Evolutionary conservation across 345 rosid species (phyloP), one percentile per base, ranked within the genome.

Genomic region (Dipteronia sinensis): DNA sequence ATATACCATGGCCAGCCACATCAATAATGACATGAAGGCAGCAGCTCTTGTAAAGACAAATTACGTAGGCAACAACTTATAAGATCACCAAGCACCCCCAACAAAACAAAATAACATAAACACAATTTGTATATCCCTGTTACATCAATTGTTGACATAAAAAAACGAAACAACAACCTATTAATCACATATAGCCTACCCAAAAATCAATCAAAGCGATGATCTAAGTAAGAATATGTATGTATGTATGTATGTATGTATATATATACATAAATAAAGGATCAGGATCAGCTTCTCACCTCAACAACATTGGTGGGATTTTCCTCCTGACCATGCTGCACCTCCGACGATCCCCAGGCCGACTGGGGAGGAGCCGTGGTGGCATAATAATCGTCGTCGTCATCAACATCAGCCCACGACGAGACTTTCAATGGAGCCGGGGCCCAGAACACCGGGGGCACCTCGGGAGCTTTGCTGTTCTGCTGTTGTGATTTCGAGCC

Each of bases 381-480:
- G 47, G 87, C 87, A 47, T 80, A 89, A 67, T 86, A 89, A 72
- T 89, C 93, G 0, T 89, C 93, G 2, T 89, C 92, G 6, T 81
- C 83, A 10, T 81, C 83, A 6, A 89, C 82, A 81, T 89, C 93
- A 7, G 89, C 93, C 93, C 93, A 89, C 25, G 90, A 86, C 79
- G 80, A 82, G 42, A 51, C 84, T 70, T 76, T 87, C 73, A 87
- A 71, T 0, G 90, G 89, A 23, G 87, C 69, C 63, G 89, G 89
- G 0, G 86, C 79, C 93, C 93, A 89, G 71, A 85, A 87, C 12
- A 89, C 90, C 77, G 65, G 83, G 34, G 86, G 72, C 82, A 83
- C 87, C 79, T 84, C 88, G 20, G 84, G 76, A 79, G 82, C 87
- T 83, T 86, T 85, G 47, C 84, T 86, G 29, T 68, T 65, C 53